Evolutionary conservation across 2,329 filamentous ascomycete species (phyloP).

Genomic region (Colletotrichum sp.): DNA sequence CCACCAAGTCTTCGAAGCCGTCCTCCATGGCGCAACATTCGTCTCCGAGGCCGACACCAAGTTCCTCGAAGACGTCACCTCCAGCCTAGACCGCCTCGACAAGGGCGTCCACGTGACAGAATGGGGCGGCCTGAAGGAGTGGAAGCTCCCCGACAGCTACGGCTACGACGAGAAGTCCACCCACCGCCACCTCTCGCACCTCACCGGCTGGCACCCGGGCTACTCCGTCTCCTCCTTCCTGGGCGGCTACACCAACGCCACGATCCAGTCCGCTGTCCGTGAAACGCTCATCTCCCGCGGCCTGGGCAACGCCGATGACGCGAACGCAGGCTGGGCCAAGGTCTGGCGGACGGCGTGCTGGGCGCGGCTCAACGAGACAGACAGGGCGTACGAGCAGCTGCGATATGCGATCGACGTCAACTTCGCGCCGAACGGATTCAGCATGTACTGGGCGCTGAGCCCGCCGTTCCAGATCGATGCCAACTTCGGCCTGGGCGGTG

Average conservation of each 20-base stretch:
- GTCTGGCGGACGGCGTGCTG: constrained; percentile 63
- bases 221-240: constrained; percentile 49
- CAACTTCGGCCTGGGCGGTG: constrained; percentile 58
- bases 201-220: constrained; percentile 62
- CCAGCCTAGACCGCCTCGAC: constrained; percentile 37
- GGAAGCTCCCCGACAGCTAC: constrained; percentile 36
- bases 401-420: constrained; percentile 53
- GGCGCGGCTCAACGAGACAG: constrained; percentile 58
- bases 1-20: constrained; percentile 43
- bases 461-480: constrained; percentile 64
- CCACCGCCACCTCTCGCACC: constrained; percentile 55
- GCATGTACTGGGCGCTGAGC: constrained; percentile 51
- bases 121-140: constrained; percentile 38
- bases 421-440: constrained; percentile 53
- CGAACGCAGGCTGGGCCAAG: constrained; percentile 63
- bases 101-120: constrained; percentile 31
- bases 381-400: constrained; percentile 51
- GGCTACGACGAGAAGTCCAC: constrained; percentile 28
- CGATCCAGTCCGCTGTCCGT: constrained; percentile 47
- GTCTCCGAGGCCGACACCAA: constrained; percentile 27
- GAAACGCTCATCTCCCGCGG: constrained; percentile 52
- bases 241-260: constrained; percentile 44
- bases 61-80: constrained; percentile 41
- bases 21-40: constrained; percentile 31
- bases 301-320: constrained; percentile 47